Percentiles rank a stretch among this genome's conserved stretches.
These are phyloP conservation scores for Penicillium rolfsii DNA, from an alignment of 2,329 filamentous ascomycete species.

Conservation along the genomic window DNA sequence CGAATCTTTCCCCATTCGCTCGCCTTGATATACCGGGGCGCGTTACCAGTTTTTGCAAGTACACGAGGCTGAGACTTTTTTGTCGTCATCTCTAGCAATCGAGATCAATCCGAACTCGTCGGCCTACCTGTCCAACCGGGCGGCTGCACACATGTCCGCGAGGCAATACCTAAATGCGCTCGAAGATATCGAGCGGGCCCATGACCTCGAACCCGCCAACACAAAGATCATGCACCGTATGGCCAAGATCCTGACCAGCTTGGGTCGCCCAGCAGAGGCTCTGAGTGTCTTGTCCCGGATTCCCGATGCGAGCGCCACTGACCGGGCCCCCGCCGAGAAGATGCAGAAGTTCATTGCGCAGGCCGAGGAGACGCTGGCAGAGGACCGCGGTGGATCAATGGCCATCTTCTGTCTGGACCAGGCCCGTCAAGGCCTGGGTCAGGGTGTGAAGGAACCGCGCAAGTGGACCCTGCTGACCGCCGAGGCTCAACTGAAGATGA, in stretches of 20 bases:
- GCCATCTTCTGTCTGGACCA: slow-evolving; percentile 88
- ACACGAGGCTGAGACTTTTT: slow-evolving; percentile 17
- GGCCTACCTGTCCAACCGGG: slow-evolving; percentile 92
- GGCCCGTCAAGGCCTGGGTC: slow-evolving; percentile 78
- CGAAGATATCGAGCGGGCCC: slow-evolving; percentile 81
- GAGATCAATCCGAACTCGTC: slow-evolving; percentile 82
- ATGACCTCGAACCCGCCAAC: slow-evolving; percentile 82
- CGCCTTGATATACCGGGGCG: not conserved
- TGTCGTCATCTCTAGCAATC: slow-evolving; percentile 65
- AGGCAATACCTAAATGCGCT: slow-evolving; percentile 77
- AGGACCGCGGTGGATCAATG: slow-evolving; percentile 84
- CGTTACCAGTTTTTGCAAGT: not conserved
- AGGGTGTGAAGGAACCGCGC: slow-evolving; percentile 76
- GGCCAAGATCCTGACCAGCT: slow-evolving; percentile 83
- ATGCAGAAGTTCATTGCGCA: slow-evolving; percentile 83
- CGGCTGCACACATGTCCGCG: slow-evolving; percentile 90
- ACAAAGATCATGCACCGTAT: slow-evolving; percentile 85
- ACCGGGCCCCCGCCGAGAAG: slow-evolving; percentile 77
- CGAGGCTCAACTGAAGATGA: slow-evolving; percentile 91
- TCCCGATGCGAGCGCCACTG: slow-evolving; percentile 79
- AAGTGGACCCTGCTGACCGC: slow-evolving; percentile 94
- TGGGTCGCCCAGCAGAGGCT: slow-evolving; percentile 86
- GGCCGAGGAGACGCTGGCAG: slow-evolving; percentile 74
- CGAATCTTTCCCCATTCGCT: slow-evolving; percentile 10
- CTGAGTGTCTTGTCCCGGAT: slow-evolving; percentile 80